These are phyloP conservation scores for Fistulinella cinereoalba DNA, from an alignment of 1,284 basidiomycete genomes.

Conservation along the genomic window DNA sequence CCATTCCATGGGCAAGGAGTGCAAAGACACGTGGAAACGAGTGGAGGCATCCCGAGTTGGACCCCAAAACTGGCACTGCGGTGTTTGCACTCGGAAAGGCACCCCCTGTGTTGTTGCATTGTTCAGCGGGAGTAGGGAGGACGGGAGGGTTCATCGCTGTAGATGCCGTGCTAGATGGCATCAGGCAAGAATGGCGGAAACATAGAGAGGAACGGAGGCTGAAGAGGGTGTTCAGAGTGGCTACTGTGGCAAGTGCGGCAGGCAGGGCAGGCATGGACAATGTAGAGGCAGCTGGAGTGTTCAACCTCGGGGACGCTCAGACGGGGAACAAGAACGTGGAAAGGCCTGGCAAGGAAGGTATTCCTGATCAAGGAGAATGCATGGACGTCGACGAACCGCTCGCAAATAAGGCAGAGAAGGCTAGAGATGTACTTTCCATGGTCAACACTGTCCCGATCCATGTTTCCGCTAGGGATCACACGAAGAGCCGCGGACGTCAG, in stretches of 20 bases:
- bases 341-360: conserved; percentile 3
- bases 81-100: conserved; percentile 44
- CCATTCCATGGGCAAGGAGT: conserved; percentile 5
- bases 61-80: conserved; percentile 50
- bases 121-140: conserved; percentile 88
- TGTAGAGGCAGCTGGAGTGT: conserved; percentile 1
- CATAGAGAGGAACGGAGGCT: conserved; percentile 14
- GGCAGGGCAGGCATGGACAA: neutral
- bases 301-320: conserved; percentile 7
- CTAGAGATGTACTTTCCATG: conserved; percentile 3
- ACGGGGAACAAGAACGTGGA: conserved; percentile 1
- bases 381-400: conserved; percentile 29
- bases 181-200: conserved; percentile 60
- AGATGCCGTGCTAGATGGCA: conserved; percentile 80
- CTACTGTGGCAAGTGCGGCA: neutral
- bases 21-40: conserved; percentile 21
- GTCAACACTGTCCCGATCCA: conserved; percentile 29
- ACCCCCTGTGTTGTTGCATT: conserved; percentile 68
- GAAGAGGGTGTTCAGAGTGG: conserved; percentile 2
- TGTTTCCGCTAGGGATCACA: conserved; percentile 29
- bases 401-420: neutral
- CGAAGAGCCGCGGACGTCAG: conserved; percentile 16
- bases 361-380: conserved; percentile 6
- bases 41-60: conserved; percentile 38
- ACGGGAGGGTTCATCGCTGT: conserved; percentile 91